Evolutionary conservation across 345 rosid genomes (phyloP).

Genomic region (Adansonia digitata): DNA sequence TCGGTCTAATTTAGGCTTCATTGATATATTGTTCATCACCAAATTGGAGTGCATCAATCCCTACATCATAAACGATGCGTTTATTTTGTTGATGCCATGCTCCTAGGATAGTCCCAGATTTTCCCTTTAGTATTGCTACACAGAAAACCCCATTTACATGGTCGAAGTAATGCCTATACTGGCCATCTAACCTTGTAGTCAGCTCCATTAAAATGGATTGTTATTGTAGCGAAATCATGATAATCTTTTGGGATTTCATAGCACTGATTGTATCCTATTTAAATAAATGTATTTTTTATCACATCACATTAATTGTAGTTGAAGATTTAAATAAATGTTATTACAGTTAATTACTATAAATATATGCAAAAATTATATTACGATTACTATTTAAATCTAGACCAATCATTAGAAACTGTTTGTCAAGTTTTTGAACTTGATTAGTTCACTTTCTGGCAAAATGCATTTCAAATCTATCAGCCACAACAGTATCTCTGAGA

Average conservation of each 20-base stretch:
- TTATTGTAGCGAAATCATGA: background rate
- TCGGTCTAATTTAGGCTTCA: too few species aligned
- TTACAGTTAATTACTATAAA: too few species aligned
- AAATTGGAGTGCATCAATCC: background rate
- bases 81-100: slow-evolving; percentile 1
- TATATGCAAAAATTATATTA: too few species aligned
- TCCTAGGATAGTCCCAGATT: background rate
- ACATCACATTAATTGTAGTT: too few species aligned
- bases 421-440: background rate
- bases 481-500: background rate
- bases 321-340: too few species aligned
- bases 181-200: background rate
- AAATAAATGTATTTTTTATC: too few species aligned
- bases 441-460: background rate
- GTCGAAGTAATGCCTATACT: background rate
- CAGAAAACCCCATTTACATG: background rate
- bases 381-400: too few species aligned
- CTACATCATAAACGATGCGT: background rate
- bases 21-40: background rate
- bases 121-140: background rate
- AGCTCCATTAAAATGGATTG: slow-evolving; percentile 21
- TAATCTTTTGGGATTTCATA: background rate
- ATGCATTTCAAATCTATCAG: background rate
- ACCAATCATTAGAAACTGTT: background rate
- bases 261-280: too few species aligned